A percentile compares a stretch with the other conserved stretches of the same genome.
Evolutionary conservation across 345 rosid species (phyloP).

Genomic region (Toxicodendron radicans): DNA sequence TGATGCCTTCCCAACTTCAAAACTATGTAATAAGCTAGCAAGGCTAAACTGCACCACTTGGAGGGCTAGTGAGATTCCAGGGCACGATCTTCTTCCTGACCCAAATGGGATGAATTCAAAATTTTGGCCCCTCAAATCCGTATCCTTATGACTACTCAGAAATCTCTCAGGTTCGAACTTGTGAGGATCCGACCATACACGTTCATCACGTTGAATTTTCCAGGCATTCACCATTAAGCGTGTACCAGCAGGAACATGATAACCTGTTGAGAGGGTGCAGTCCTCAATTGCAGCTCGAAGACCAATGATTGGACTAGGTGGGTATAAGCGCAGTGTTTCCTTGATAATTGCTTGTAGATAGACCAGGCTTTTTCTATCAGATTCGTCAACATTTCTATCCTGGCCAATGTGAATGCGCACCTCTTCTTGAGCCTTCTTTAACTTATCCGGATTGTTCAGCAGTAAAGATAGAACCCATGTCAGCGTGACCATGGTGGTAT

Average conservation of each 20-base stretch:
- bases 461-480: slow-evolving; percentile 39
- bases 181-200: slow-evolving; percentile 24
- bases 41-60: slow-evolving; percentile 33
- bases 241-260: slow-evolving; percentile 27
- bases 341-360: slow-evolving; percentile 36
- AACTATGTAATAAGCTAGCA: slow-evolving; percentile 43
- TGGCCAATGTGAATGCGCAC: background rate
- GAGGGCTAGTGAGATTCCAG: slow-evolving; percentile 29
- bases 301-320: slow-evolving; percentile 29
- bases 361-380: slow-evolving; percentile 22
- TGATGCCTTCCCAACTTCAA: slow-evolving; percentile 29
- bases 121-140: slow-evolving; percentile 33
- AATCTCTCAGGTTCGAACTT: slow-evolving; percentile 39
- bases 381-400: slow-evolving; percentile 21
- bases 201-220: slow-evolving; percentile 30
- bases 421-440: slow-evolving; percentile 12
- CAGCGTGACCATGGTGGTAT: slow-evolving; percentile 32
- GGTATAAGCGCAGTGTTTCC: slow-evolving; percentile 42
- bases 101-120: slow-evolving; percentile 41
- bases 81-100: slow-evolving; percentile 38
- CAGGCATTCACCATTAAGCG: slow-evolving; percentile 25
- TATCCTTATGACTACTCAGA: slow-evolving; percentile 19
- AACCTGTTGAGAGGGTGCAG: slow-evolving; percentile 13
- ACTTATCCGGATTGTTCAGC: slow-evolving; percentile 29
- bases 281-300: slow-evolving; percentile 23